Evolutionary conservation across 2,329 filamentous ascomycete genomes (phyloP).

Genomic region (Moelleriella libera): DNA sequence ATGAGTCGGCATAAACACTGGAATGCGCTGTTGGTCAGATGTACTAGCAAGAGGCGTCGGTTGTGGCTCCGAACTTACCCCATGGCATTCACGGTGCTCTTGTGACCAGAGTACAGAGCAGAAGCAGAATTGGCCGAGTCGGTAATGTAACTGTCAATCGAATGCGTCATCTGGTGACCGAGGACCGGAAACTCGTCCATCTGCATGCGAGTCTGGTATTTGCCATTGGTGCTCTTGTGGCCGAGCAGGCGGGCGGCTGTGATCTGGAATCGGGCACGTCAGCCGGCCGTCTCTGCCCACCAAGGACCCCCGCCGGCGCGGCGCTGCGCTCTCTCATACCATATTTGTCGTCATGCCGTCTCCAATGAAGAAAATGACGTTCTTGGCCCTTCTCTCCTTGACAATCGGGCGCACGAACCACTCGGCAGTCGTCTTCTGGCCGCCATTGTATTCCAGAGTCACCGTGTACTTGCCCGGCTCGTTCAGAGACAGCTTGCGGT

Average conservation of each 20-base stretch:
- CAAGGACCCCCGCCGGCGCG: neutral
- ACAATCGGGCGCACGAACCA: constrained; percentile 65
- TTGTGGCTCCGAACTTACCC: constrained; percentile 27
- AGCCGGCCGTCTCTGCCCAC: too few species aligned
- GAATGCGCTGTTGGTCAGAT: neutral
- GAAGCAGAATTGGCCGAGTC: constrained; percentile 78
- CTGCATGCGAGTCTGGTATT: constrained; percentile 61
- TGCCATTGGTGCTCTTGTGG: constrained; percentile 73
- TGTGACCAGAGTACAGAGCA: constrained; percentile 71
- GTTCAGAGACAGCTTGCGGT: constrained; percentile 60
- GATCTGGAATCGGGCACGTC: constrained; percentile 24
- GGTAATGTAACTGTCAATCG: constrained; percentile 72
- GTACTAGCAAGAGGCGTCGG: neutral
- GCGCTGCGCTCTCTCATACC: constrained; percentile 16
- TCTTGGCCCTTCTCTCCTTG: constrained; percentile 63
- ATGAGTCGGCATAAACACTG: constrained; percentile 64
- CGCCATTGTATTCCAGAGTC: constrained; percentile 61
- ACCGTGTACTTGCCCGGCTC: constrained; percentile 71
- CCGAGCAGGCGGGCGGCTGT: constrained; percentile 67
- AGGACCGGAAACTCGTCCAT: constrained; percentile 77
- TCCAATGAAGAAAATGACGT: constrained; percentile 75
- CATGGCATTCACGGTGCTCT: constrained; percentile 70
- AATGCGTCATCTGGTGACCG: constrained; percentile 82
- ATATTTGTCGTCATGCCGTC: constrained; percentile 62
- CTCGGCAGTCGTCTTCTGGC: constrained; percentile 55